Base-by-base conservation (phyloP, 148 eudicot genomes). In the Diospyros kaki region DNA sequence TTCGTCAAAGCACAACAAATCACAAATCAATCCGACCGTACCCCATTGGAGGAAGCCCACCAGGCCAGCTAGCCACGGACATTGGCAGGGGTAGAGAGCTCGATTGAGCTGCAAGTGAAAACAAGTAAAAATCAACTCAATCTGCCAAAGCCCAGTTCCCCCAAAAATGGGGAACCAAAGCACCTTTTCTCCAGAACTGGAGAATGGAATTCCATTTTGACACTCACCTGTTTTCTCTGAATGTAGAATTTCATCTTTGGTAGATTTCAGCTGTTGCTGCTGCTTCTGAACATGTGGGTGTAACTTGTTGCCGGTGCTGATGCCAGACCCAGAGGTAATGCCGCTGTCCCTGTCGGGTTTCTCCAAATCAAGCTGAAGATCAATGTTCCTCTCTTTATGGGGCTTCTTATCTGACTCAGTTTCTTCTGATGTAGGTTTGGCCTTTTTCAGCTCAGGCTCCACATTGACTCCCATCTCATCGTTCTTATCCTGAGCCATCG, bases 11-110 rank as follows among this genome's bases (percentile, higher is more conserved):
- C 38, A 56, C 8, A n/a, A n/a, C 46, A 79, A 48, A 67, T 74
- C 12, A 46, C 46, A 79, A 48, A 67, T 74, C 12, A 74, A 61
- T 56, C 48, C 51, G 71, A 72, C 28, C 80, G 68, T 92, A 95
- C 98, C 98, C 97, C 90, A 92, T 90, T 43, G 97, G 93, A 71
- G 90, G 80, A 83, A 84, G 85, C 72, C 95, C 98, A 68, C 89
- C 89, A 66, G 93, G 98, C 99, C 99, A 96, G 66, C 89, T 90
- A 59, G 93, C 83, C 71, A 93, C 83, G n/a, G 97, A 79, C 90
- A 95, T 85, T 51, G 96, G 87, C 82, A 92, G 54, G 40, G 92
- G 88, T 82, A 88, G 2, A 38, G 94, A 85, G 78, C 80, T 85
- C 13, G 92, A 64, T 83, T 88, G 97, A 78, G 82, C 98, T 89